These are phyloP conservation scores for Botrytis porri DNA, from an alignment of 2,329 filamentous ascomycete genomes.

Conservation along the genomic window DNA sequence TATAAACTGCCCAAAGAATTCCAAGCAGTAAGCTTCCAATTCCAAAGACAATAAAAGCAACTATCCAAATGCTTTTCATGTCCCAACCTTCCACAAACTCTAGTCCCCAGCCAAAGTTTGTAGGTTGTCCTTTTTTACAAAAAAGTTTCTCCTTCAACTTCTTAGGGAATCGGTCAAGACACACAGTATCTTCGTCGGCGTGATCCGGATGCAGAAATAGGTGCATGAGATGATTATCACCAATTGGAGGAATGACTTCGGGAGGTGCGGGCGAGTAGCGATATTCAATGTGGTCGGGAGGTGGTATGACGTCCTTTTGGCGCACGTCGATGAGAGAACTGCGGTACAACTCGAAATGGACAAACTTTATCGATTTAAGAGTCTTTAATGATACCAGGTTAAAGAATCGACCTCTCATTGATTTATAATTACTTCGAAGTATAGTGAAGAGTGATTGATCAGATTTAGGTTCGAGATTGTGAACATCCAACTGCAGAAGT, in stretches of 20 bases:
- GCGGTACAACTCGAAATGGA: conserved; percentile 26
- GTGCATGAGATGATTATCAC: conserved; percentile 27
- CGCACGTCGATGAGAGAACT: conserved; percentile 27
- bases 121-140: conserved; percentile 18
- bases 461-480: conserved; percentile 13
- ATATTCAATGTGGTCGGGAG: conserved; percentile 24
- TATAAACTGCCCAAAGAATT: conserved; percentile 23
- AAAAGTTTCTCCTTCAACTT: conserved; percentile 28
- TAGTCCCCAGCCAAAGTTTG: conserved; percentile 29
- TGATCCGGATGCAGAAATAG: conserved; percentile 25
- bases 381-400: conserved; percentile 23
- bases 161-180: conserved; percentile 28
- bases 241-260: conserved; percentile 27
- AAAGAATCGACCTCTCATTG: conserved; percentile 18
- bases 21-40: conserved; percentile 26
- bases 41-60: conserved; percentile 25
- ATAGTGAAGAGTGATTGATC: conserved; percentile 26
- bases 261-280: conserved; percentile 25
- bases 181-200: conserved; percentile 21
- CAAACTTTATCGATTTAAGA: conserved; percentile 29
- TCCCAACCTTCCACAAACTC: conserved; percentile 29
- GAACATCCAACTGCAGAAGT: conserved; percentile 26
- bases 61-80: conserved; percentile 25
- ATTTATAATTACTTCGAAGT: conserved; percentile 21
- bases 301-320: conserved; percentile 27